Conservation (phyloP, 192 early-diverging fungal genomes). For the Coemansia sp. region DNA sequence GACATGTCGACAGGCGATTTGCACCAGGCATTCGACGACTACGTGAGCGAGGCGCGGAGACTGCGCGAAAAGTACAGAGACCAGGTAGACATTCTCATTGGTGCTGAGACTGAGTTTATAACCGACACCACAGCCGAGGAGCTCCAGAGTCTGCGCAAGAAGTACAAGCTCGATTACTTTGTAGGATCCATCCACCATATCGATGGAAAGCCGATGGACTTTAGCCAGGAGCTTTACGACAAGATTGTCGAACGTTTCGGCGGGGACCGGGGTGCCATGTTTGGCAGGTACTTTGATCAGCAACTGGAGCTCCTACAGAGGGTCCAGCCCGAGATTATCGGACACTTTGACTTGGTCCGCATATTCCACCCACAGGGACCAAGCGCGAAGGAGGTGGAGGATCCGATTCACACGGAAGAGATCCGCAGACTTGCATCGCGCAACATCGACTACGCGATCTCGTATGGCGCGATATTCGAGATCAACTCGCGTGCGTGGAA, state of each 20-base stretch:
- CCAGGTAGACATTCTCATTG: constrained; percentile 72
- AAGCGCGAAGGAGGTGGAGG: constrained; percentile 21
- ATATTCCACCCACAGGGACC: constrained; percentile 68
- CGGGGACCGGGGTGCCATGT: constrained; percentile 58
- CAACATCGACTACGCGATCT: constrained; percentile 79
- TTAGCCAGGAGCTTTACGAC: constrained; percentile 62
- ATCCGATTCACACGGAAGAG: constrained; percentile 36
- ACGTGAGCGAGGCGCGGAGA: constrained; percentile 68
- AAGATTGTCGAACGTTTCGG: constrained; percentile 29
- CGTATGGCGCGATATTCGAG: constrained; percentile 88
- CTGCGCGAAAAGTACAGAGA: constrained; percentile 65
- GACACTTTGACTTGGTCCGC: constrained; percentile 93
- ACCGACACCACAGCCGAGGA: constrained; percentile 55
- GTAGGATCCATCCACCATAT: constrained; percentile 96
- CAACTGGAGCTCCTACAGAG: constrained; percentile 75
- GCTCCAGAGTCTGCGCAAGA: constrained; percentile 52
- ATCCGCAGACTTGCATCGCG: constrained; percentile 61
- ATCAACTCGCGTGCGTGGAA: constrained; percentile 94
- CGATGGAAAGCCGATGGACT: constrained; percentile 79
- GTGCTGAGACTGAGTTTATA: constrained; percentile 89
- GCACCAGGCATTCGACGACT: constrained; percentile 62
- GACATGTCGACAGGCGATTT: constrained; percentile 68
- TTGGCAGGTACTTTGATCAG: constrained; percentile 81
- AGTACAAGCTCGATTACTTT: constrained; percentile 73
- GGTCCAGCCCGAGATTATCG: constrained; percentile 82